Percentiles rank a stretch among this genome's conserved stretches.
These are phyloP conservation scores for Candolleomyces eurysporus DNA, from an alignment of 768 basidiomycete species.

Conservation along the genomic window DNA sequence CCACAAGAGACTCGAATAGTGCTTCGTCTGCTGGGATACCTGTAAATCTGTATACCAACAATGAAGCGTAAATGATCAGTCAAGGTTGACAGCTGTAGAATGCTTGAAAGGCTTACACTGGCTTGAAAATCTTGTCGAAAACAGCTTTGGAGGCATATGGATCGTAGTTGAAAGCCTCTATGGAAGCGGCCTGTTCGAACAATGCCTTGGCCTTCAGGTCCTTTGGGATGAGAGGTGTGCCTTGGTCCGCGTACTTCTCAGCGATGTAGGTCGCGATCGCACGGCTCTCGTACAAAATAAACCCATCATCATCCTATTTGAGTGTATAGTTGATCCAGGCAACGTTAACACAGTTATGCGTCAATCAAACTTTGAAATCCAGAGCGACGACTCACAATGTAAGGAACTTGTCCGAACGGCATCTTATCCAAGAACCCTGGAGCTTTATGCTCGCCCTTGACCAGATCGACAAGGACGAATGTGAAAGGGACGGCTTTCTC, in stretches of 20 bases:
- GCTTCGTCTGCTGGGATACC: constrained; percentile 31
- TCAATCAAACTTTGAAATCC: too few species aligned
- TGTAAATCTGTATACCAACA: constrained; percentile 2
- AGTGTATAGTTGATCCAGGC: too few species aligned
- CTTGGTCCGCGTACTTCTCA: constrained; percentile 51
- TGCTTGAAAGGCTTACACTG: constrained; percentile 25
- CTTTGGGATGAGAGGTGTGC: constrained; percentile 48
- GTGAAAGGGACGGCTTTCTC: constrained; percentile 13
- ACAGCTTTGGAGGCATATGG: constrained; percentile 38
- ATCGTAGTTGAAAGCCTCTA: constrained; percentile 56
- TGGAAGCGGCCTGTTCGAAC: constrained; percentile 51
- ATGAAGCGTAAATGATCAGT: too few species aligned
- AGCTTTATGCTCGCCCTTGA: constrained; percentile 9
- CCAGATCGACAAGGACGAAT: constrained; percentile 6
- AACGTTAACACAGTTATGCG: too few species aligned
- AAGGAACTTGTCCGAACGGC: constrained; percentile 15
- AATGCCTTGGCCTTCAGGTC: constrained; percentile 36
- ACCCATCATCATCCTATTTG: constrained; percentile 55
- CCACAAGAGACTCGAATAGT: constrained; percentile 21
- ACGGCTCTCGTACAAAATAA: constrained; percentile 60
- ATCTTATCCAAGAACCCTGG: constrained; percentile 11
- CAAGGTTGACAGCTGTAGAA: too few species aligned
- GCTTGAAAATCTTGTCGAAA: constrained; percentile 48
- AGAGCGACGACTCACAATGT: constrained; percentile 1
- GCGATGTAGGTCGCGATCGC: constrained; percentile 61